phyloP scores from a whole-genome alignment of 306 rosid genomes.

The Datisca glomerata region DNA sequence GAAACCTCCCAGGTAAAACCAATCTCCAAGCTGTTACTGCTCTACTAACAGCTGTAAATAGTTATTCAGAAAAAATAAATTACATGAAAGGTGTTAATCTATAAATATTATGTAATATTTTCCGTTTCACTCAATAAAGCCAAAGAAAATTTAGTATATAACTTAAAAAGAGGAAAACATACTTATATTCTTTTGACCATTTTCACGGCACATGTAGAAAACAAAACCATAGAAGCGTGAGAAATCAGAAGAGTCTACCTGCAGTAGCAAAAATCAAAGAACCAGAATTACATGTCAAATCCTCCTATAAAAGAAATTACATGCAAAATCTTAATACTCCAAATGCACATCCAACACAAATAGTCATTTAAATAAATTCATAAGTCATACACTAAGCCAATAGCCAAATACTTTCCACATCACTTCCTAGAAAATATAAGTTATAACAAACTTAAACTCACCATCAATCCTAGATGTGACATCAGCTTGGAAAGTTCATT shows the following conservation, averaged over 20 bases:
- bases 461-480: conserved; percentile 46
- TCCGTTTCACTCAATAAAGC: too few relatives aligned
- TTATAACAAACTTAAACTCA: conserved; percentile 20
- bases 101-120: too few relatives aligned
- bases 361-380: background rate
- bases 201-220: conserved; percentile 76
- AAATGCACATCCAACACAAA: background rate
- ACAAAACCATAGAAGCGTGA: conserved; percentile 85
- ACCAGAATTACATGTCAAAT: too few relatives aligned
- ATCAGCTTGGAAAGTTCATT: conserved; percentile 63
- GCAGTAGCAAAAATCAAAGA: conserved; percentile 16
- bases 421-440: background rate
- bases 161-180: conserved; percentile 20
- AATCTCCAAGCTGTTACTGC: conserved; percentile 84
- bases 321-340: background rate
- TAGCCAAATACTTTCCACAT: conserved; percentile 1
- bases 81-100: too few relatives aligned
- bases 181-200: conserved; percentile 95
- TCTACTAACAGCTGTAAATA: conserved; percentile 58
- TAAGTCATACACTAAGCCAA: background rate
- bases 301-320: conserved; percentile 2
- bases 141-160: conserved; percentile 1
- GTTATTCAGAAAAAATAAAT: conserved; percentile 10
- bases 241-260: conserved; percentile 66
- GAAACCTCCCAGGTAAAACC: conserved; percentile 77